A percentile compares a stretch with the other conserved stretches of the same genome.
phyloP scores from a whole-genome alignment of 192 early-diverging fungal species.

The Jimgerdemannia flammicorona region DNA sequence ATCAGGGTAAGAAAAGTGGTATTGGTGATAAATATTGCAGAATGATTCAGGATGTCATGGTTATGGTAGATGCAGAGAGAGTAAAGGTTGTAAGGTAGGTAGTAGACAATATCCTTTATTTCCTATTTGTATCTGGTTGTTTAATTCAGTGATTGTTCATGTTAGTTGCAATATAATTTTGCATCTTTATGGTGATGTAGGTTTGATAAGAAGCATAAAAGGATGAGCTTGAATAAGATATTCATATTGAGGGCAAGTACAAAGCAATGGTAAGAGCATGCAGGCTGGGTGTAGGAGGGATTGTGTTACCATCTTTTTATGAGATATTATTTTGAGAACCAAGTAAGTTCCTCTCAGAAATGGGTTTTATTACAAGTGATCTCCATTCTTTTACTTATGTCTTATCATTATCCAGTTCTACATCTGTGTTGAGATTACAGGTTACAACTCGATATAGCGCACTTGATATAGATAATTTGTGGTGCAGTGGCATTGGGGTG shows the following conservation, averaged over 20 bases:
- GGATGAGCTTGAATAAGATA: conserved; percentile 59
- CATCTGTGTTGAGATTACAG: too few relatives aligned
- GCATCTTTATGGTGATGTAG: too few relatives aligned
- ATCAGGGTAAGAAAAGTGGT: conserved; percentile 67
- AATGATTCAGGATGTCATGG: conserved; percentile 81
- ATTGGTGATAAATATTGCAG: conserved; percentile 77
- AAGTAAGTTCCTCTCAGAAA: conserved; percentile 13
- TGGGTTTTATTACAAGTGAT: neutral
- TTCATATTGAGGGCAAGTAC: conserved; percentile 67
- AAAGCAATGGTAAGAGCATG: conserved; percentile 73
- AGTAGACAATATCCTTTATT: neutral
- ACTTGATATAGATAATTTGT: too few relatives aligned
- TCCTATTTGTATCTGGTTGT: neutral
- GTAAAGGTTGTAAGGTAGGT: conserved; percentile 70
- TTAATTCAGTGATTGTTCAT: neutral
- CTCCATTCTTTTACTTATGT: neutral
- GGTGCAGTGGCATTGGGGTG: too few relatives aligned
- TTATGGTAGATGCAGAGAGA: conserved; percentile 74
- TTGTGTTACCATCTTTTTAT: conserved; percentile 74
- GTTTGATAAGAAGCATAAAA: conserved; percentile 53
- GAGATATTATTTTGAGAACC: conserved; percentile 37
- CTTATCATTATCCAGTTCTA: neutral
- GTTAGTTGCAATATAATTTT: neutral
- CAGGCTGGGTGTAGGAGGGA: conserved; percentile 76
- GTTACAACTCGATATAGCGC: too few relatives aligned